Evolutionary conservation across 345 rosid genomes (phyloP), one percentile per base, ranked within the genome.

Genomic region (Trapa incisa): DNA sequence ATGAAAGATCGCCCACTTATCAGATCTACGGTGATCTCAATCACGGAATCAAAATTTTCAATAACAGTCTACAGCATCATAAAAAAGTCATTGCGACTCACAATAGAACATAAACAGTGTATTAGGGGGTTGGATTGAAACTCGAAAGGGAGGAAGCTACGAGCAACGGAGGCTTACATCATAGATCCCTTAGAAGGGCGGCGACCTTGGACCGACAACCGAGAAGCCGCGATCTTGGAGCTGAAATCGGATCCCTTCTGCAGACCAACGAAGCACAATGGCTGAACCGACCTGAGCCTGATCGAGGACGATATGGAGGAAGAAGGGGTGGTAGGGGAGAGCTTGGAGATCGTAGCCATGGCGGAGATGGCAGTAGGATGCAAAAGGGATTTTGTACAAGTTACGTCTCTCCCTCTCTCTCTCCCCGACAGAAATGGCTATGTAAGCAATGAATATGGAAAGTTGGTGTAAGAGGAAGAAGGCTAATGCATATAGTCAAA

Each of bases 321-420:
- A 1, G 81, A 67, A 5, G 83, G 78, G 67, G 33, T 63, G 14
- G 86, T 79, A 56, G 66, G 73, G 2, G 91, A 76, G 62, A 88
- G 89, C 83, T 84, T 89, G 68, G 96, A 89, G 77, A 88, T 77
- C 80, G 96, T 83, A 14, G 96, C 88, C 97, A 93, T 85, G 47
- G 61, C 65, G 6, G 66, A 41, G 43, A 36, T 1, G 43, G 1
- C 48, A 13, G 13, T 11, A 0, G 67, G 37, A 48, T 29, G 10
- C 1, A 2, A 1, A 37, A 58, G 64, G 22, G 50, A 77, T 70
- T 73, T 37, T 71, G 70, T 41, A 54, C 48, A 57, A 39, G 65
- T 36, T 5, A 50, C 64, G 37, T 22, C 29, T 22, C 29, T 4
- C 45, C 8, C 45, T 42, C 45, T 42, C 45, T 42, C 45, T 42